These are phyloP conservation scores for Endotrypanum monterogeii DNA, from an alignment of 208 protist genomes.

Conservation along the genomic window DNA sequence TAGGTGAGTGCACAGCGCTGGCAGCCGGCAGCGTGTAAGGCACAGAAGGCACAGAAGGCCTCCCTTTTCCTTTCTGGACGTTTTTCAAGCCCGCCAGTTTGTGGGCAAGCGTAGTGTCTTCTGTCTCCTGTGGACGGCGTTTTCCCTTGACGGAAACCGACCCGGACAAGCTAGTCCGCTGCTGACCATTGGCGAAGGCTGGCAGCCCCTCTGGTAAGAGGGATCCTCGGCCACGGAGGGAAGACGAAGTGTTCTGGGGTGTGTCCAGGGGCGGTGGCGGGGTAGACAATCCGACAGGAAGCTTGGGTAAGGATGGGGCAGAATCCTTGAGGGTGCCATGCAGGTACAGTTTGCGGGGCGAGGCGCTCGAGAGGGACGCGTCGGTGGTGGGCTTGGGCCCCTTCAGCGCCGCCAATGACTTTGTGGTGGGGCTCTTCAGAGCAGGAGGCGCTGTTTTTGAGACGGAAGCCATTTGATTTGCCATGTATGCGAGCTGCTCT, in stretches of 20 bases:
- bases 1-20: slow-evolving; percentile 12
- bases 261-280: not conserved
- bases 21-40: not conserved
- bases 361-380: slow-evolving; percentile 21
- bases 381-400: slow-evolving; percentile 10
- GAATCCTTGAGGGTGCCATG: slow-evolving; percentile 16
- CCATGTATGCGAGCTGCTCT: slow-evolving; percentile 54
- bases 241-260: not conserved
- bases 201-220: slow-evolving; percentile 3
- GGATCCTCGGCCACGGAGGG: not conserved
- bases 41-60: not conserved
- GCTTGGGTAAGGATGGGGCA: not conserved
- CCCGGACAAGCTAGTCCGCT: not conserved
- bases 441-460: slow-evolving; percentile 64
- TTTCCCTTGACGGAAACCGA: not conserved
- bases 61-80: slow-evolving; percentile 23
- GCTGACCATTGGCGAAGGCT: slow-evolving; percentile 6
- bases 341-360: slow-evolving; percentile 35
- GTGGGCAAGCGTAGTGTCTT: slow-evolving; percentile 17
- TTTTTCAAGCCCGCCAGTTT: slow-evolving; percentile 30
- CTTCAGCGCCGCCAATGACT: slow-evolving; percentile 5
- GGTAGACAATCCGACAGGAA: slow-evolving; percentile 4
- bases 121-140: slow-evolving; percentile 17
- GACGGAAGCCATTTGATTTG: slow-evolving; percentile 40
- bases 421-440: slow-evolving; percentile 6